phyloP scores from a whole-genome alignment of 306 rosid genomes.

The Spatholobus suberectus region DNA sequence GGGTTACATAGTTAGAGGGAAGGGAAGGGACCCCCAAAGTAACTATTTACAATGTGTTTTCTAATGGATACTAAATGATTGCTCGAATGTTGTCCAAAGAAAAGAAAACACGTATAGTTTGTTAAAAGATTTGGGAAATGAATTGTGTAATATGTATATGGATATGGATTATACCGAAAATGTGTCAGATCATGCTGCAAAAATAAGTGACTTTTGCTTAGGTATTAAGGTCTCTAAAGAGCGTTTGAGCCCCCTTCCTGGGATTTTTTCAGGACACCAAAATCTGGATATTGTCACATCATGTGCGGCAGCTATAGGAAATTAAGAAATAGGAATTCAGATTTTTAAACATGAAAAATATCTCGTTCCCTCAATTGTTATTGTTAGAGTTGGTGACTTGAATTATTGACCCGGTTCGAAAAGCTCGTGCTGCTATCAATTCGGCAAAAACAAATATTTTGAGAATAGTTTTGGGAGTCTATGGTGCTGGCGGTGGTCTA shows the following conservation, averaged over 20 bases:
- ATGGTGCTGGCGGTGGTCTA: not conserved
- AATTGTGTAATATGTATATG: not conserved
- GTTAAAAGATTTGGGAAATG: not conserved
- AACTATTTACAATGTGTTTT: constrained; percentile 31
- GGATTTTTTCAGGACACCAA: not conserved
- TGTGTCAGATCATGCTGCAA: not conserved
- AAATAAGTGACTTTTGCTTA: constrained; percentile 22
- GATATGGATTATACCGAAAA: not conserved
- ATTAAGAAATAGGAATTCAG: not conserved
- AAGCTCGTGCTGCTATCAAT: not conserved
- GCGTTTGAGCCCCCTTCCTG: not conserved
- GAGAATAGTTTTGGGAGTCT: not conserved
- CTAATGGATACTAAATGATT: constrained; percentile 19
- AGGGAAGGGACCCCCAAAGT: not conserved
- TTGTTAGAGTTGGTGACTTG: not conserved
- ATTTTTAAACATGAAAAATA: not conserved
- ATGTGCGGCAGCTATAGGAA: not conserved
- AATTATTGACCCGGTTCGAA: not conserved
- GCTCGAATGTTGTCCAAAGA: not conserved
- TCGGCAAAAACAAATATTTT: not conserved
- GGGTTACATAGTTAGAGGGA: not conserved
- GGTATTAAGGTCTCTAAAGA: constrained; percentile 6
- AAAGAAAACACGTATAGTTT: not conserved
- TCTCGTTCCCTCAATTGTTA: not conserved
- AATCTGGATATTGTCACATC: not conserved